Evolutionary conservation across 2,329 filamentous ascomycete species (phyloP), one percentile per base, ranked within the genome.

Genomic region (Camillea tinctor): DNA sequence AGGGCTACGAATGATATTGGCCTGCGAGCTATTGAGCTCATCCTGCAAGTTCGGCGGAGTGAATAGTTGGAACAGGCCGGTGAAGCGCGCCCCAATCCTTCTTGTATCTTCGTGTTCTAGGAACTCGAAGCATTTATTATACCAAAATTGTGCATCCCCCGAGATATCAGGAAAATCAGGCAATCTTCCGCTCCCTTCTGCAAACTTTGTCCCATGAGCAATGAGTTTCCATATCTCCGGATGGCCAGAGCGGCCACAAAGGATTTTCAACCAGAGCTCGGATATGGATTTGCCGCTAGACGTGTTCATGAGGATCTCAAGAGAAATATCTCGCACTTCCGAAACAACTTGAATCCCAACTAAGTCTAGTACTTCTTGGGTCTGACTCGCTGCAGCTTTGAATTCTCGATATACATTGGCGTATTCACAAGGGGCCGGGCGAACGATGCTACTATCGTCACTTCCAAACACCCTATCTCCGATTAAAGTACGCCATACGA

Each of bases 161-260:
- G 50, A 48, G 13, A 11, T 4, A 13, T 20, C 30, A 8, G 54
- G 21, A 23, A 22, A 24, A 17, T n/a, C 22, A 23, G 51, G 49
- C 49, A 21, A 13, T 5, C 15, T n/a, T 22, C 51, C 51, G 11
- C n/a, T 22, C 23, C 51, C 51, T 22, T 52, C 51, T 1, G 52
- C 54, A 51, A 60, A 63, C 40, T 48, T 52, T 4, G 61, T 58
- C 36, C 58, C 44, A 20, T 24, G 8, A 22, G 44, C 60, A 24
- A 58, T 55, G 20, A 60, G 20, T 19, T 30, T 44, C 55, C 55
- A 63, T 30, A 58, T 40, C 40, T 58, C 44, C 15, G 40, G 56
- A 54, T 63, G 60, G 23, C 52, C 55, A 15, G 55, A 63, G 50
- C 50, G 55, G 9, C 60, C 58, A 30, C 60, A 55, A 52, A 62